A percentile compares a stretch with the other conserved stretches of the same genome.
Conservation (phyloP, 148 eudicot genomes). For the Camellia japonica region DNA sequence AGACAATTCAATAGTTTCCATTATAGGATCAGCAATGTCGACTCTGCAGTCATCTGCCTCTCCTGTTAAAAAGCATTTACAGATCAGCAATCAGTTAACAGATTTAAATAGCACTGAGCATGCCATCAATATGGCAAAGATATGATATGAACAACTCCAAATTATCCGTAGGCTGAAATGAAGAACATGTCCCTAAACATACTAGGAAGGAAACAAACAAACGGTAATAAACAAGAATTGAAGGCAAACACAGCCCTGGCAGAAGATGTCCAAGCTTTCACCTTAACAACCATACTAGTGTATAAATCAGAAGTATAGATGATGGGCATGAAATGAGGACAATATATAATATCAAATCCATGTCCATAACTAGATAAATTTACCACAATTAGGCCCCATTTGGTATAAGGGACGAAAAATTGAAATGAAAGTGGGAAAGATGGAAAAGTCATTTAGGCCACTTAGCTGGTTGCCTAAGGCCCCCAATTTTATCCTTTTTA, state of each 20-base stretch:
- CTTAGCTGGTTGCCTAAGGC: no score
- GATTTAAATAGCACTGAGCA: background rate
- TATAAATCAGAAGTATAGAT: background rate
- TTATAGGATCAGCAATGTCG: slow-evolving; percentile 21
- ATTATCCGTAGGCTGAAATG: background rate
- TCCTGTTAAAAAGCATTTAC: slow-evolving; percentile 20
- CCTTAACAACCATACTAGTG: background rate
- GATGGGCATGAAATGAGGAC: background rate
- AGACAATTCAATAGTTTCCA: slow-evolving; percentile 41
- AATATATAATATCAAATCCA: background rate
- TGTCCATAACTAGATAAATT: background rate
- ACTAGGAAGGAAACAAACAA: background rate
- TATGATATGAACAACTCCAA: background rate
- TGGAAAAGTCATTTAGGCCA: background rate
- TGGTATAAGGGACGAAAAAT: background rate
- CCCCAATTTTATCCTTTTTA: no score
- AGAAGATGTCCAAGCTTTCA: slow-evolving; percentile 4
- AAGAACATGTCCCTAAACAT: background rate
- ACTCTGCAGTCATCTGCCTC: slow-evolving; percentile 15
- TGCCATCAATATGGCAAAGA: background rate
- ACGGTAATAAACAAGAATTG: background rate
- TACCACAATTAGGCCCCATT: background rate
- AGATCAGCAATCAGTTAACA: slow-evolving; percentile 13
- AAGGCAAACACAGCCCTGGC: background rate
- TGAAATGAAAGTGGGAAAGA: background rate